Percentiles rank a stretch among this genome's conserved stretches.
These are phyloP conservation scores for Kwoniella dendrophila DNA, from an alignment of 768 basidiomycete species.

Conservation along the genomic window DNA sequence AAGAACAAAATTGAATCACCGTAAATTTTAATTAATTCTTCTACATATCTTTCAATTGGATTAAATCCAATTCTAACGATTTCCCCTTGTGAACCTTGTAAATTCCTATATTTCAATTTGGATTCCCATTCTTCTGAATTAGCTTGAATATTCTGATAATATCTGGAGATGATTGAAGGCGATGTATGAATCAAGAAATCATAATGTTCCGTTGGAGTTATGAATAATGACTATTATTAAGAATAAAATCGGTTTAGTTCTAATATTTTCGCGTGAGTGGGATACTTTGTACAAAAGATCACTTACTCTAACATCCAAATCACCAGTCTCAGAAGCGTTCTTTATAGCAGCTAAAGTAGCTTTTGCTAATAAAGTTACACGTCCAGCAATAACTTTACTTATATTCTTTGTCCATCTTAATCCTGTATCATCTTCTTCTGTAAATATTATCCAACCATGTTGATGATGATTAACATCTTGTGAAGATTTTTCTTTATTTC, in stretches of 20 bases:
- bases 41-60: constrained; percentile 68
- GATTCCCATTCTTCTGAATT: constrained; percentile 59
- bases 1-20: constrained; percentile 79
- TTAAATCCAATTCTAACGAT: constrained; percentile 71
- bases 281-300: too few species aligned
- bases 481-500: constrained; percentile 47
- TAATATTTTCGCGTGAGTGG: too few species aligned
- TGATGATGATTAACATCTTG: constrained; percentile 44
- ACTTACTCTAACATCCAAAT: constrained; percentile 66
- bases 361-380: constrained; percentile 71
- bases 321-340: constrained; percentile 61
- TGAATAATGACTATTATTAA: constrained; percentile 70
- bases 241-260: neutral
- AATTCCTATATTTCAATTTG: constrained; percentile 35
- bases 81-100: constrained; percentile 22
- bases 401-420: constrained; percentile 76
- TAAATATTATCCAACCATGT: constrained; percentile 74
- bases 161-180: constrained; percentile 67
- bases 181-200: constrained; percentile 80
- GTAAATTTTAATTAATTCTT: constrained; percentile 75
- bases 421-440: constrained; percentile 74
- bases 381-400: constrained; percentile 70
- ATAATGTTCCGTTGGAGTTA: constrained; percentile 80
- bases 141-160: constrained; percentile 69
- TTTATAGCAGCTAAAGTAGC: constrained; percentile 70